Conservation (phyloP, 306 rosid species). For the Sesbania bispinosa region DNA sequence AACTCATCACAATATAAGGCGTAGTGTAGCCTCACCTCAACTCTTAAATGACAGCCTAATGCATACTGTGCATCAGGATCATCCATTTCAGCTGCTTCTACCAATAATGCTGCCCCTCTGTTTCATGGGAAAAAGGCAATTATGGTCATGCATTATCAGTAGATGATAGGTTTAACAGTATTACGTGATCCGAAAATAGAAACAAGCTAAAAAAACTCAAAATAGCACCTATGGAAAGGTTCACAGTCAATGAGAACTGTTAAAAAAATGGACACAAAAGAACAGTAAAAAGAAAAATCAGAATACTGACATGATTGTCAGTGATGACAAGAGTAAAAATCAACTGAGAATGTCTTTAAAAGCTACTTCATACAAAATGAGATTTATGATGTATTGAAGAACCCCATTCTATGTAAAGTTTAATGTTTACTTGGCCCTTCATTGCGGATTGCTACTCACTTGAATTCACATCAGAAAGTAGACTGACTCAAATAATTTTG, state of each 20-base stretch:
- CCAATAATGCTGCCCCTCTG: conserved; percentile 86
- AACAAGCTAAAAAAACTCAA: neutral
- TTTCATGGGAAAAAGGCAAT: conserved; percentile 7
- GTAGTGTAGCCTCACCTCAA: conserved; percentile 51
- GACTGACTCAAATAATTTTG: neutral
- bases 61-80: conserved; percentile 87
- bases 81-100: conserved; percentile 97
- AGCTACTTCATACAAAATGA: neutral
- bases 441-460: neutral
- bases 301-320: neutral
- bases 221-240: neutral
- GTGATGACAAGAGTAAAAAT: neutral
- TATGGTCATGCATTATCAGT: neutral
- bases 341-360: neutral
- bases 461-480: neutral
- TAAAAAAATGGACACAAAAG: neutral
- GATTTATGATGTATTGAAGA: neutral
- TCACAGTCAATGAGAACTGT: neutral
- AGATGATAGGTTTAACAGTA: neutral
- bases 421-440: neutral
- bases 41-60: conserved; percentile 77
- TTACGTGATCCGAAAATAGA: neutral
- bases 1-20: neutral
- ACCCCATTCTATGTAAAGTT: neutral
- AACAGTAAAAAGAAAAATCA: neutral